Conservation (phyloP, 2,329 filamentous ascomycete genomes). For the Aspergillus jensenii region DNA sequence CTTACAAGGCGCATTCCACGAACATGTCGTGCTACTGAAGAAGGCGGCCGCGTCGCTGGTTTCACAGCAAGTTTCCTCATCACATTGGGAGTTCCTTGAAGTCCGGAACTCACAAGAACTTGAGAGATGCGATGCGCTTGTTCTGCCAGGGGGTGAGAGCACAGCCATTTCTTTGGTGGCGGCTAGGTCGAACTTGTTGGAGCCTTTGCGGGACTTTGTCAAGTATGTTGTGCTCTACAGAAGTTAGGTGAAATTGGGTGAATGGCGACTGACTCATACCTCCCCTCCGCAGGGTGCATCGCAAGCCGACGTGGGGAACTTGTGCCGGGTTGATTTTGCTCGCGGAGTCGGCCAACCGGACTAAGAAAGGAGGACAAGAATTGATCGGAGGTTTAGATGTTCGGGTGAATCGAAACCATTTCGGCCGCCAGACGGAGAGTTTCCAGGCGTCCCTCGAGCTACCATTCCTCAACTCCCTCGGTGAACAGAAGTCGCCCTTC, state of each 20-base stretch:
- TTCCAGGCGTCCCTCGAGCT: slow-evolving; percentile 76
- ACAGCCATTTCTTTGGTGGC: slow-evolving; percentile 91
- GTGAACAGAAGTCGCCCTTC: slow-evolving; percentile 54
- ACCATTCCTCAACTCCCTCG: slow-evolving; percentile 59
- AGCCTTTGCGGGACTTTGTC: slow-evolving; percentile 84
- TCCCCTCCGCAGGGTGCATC: slow-evolving; percentile 56
- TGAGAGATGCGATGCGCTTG: slow-evolving; percentile 71
- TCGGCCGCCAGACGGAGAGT: slow-evolving; percentile 88
- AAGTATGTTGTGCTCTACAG: slow-evolving; percentile 60
- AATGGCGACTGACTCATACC: slow-evolving; percentile 19
- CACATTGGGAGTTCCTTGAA: slow-evolving; percentile 66
- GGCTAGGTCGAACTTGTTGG: slow-evolving; percentile 73
- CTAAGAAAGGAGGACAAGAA: slow-evolving; percentile 88
- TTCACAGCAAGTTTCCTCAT: slow-evolving; percentile 17
- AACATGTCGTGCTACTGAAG: slow-evolving; percentile 77
- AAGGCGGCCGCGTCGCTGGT: slow-evolving; percentile 60
- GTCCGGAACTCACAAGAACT: slow-evolving; percentile 76
- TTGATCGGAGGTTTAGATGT: slow-evolving; percentile 90
- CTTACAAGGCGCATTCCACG: slow-evolving; percentile 88
- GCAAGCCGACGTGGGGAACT: slow-evolving; percentile 90
- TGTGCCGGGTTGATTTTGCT: slow-evolving; percentile 93
- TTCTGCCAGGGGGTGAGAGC: slow-evolving; percentile 93
- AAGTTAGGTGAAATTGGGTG: background rate
- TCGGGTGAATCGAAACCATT: slow-evolving; percentile 89
- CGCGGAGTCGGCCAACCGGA: slow-evolving; percentile 80